These are phyloP conservation scores for Pseudonitzschia pungens DNA, from an alignment of 108 stramenopile species.

Conservation along the genomic window DNA sequence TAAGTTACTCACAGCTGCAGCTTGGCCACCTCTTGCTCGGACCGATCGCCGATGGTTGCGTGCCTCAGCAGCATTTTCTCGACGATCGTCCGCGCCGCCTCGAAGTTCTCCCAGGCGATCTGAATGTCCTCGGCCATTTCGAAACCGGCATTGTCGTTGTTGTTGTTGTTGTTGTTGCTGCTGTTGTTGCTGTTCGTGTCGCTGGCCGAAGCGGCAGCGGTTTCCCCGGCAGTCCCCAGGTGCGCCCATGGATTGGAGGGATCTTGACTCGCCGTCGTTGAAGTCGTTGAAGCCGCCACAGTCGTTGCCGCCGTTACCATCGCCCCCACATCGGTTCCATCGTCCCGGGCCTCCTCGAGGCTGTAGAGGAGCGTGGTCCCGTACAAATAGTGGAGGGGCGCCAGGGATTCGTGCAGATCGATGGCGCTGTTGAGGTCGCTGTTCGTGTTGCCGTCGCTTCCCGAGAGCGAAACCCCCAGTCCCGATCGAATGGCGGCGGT, in stretches of 20 bases:
- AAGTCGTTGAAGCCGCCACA: neutral
- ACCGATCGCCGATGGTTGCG: neutral
- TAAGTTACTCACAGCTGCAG: conserved; percentile 18
- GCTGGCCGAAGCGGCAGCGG: neutral
- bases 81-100: conserved; percentile 67
- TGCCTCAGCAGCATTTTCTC: conserved; percentile 25
- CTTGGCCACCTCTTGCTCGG: conserved; percentile 12
- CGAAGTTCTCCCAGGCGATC: conserved; percentile 89
- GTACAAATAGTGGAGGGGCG: conserved; percentile 85
- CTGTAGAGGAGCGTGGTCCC: conserved; percentile 84
- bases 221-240: neutral
- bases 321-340: conserved; percentile 23
- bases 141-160: conserved; percentile 20
- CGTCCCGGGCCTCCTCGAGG: conserved; percentile 72
- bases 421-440: conserved; percentile 22
- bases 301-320: conserved; percentile 12
- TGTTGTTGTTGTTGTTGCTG: neutral
- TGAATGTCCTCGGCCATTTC: conserved; percentile 66
- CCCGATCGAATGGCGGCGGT: conserved; percentile 1
- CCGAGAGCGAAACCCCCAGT: neutral
- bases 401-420: conserved; percentile 63
- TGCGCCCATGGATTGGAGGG: conserved; percentile 8
- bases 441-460: too few species aligned
- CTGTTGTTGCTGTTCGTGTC: conserved; percentile 17
- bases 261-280: neutral